phyloP scores from a whole-genome alignment of 2,329 filamentous ascomycete genomes.

The Graphilbum fragrans region DNA sequence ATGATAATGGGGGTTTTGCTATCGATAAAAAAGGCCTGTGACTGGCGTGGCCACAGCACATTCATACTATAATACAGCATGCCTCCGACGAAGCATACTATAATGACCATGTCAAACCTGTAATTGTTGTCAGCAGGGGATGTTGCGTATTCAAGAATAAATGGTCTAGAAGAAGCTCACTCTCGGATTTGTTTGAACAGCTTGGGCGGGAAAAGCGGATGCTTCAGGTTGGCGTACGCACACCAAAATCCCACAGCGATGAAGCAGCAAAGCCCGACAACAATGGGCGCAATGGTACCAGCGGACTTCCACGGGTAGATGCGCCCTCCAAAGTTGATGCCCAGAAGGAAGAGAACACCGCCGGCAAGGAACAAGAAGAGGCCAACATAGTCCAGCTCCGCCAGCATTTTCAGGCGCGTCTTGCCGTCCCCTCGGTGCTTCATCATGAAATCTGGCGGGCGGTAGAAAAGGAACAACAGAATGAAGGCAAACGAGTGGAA shows the following conservation, averaged over 20 bases:
- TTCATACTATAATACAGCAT: constrained; percentile 21
- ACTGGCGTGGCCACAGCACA: constrained; percentile 18
- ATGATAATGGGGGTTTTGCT: no score
- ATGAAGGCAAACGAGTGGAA: constrained; percentile 13
- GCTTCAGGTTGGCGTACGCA: constrained; percentile 14
- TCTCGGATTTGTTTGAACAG: no score
- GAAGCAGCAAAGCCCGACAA: constrained; percentile 16
- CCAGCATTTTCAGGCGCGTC: constrained; percentile 14
- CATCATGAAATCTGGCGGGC: constrained; percentile 21
- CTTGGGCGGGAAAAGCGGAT: constrained; percentile 18
- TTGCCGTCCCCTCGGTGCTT: constrained; percentile 19
- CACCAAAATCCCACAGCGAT: constrained; percentile 18
- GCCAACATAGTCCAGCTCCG: constrained; percentile 16
- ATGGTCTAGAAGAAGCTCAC: no score
- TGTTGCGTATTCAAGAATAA: no score
- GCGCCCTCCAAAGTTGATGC: constrained; percentile 17
- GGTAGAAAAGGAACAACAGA: constrained; percentile 17
- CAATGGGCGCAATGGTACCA: constrained; percentile 17
- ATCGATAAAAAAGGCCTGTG: no score
- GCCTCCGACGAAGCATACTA: constrained; percentile 18
- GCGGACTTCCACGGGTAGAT: constrained; percentile 17
- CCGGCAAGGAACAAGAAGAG: constrained; percentile 16
- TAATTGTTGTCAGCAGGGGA: constrained; percentile 3
- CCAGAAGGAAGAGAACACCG: constrained; percentile 16
- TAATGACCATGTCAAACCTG: constrained; percentile 14